Base-by-base conservation (phyloP, 2,329 filamentous ascomycete species). In the Chaetomiaceae sp. region DNA sequence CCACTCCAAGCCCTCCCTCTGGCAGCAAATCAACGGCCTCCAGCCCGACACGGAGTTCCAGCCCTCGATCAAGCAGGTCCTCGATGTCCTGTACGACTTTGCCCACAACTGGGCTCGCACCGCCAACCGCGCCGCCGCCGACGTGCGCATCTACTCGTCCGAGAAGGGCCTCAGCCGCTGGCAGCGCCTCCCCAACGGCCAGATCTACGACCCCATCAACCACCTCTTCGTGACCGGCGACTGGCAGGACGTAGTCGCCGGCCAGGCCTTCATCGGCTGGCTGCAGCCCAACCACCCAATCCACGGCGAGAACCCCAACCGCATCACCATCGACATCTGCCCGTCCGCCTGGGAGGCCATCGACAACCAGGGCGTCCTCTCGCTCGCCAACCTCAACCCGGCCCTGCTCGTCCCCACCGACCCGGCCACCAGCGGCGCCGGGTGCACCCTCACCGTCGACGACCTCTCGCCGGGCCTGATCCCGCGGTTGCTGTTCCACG, bases 141-240 rank as follows among this genome's bases (percentile, higher is more conserved):
- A 56, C 34, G 53, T 56, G 27, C 49, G 53, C 19, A 22, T 54
- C 29, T 53, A 50, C 33, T 29, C 27, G 27, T 29, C 43, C 27
- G 12, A 25, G 6, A 15, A 34, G 11, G 29, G 27, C 31, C 12
- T 34, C n/a, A 45, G 17, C 36, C 42, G 45, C 27, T 43, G 52
- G 52, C 3, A 11, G 7, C 9, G 12, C 15, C 34, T 17, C 20
- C 29, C 19, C n/a, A 22, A 15, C 29, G 38, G 31, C 15, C 14
- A 1, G 2, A 3, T 19, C 17, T 9, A 36, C 47, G 51, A 57
- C 47, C 40, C 36, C 15, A 6, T 36, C 42, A 57, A 57, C 37
- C 25, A 36, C 22, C 3, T 57, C 23, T 12, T 22, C 51, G 5
- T 37, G n/a, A 43, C 29, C 17, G 25, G 36, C 20, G 17, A 37